phyloP scores from a whole-genome alignment of 805 yeast genomes.

The Lipomyces yamanashiensis region DNA sequence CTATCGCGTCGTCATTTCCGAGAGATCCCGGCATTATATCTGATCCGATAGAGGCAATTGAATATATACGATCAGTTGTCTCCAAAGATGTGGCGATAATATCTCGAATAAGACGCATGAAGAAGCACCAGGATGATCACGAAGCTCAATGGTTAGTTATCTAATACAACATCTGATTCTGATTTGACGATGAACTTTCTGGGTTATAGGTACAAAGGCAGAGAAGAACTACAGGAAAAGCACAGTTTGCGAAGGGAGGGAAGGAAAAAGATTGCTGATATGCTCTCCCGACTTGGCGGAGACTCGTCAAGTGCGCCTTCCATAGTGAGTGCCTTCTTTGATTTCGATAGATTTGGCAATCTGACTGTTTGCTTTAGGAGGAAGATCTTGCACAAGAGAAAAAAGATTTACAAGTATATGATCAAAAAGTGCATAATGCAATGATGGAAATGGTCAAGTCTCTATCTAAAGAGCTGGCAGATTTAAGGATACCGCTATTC shows the following conservation, averaged over 20 bases:
- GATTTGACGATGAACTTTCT: not conserved
- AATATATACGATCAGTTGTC: slow-evolving; percentile 10
- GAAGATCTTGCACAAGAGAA: slow-evolving; percentile 17
- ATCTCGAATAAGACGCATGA: slow-evolving; percentile 18
- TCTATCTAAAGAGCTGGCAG: slow-evolving; percentile 24
- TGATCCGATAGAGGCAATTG: slow-evolving; percentile 16
- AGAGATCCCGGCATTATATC: slow-evolving; percentile 17
- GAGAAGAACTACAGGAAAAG: slow-evolving; percentile 20
- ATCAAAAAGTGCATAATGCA: slow-evolving; percentile 29
- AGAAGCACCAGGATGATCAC: slow-evolving; percentile 30
- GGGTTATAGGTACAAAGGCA: slow-evolving; percentile 23
- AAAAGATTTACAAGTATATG: slow-evolving; percentile 22
- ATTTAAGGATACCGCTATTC: slow-evolving; percentile 27
- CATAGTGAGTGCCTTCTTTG: slow-evolving; percentile 11
- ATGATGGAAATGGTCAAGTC: slow-evolving; percentile 23
- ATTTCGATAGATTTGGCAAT: not conserved
- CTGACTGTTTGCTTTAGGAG: slow-evolving; percentile 1
- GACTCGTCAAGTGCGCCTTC: slow-evolving; percentile 17
- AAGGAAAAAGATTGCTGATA: slow-evolving; percentile 14
- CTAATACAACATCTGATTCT: not conserved
- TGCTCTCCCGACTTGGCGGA: slow-evolving; percentile 28
- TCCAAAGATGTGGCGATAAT: not conserved
- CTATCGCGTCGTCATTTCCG: not conserved
- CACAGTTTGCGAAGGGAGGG: slow-evolving; percentile 21
- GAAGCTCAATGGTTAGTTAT: slow-evolving; percentile 29